These are phyloP conservation scores for Gastrolobium bilobum DNA, from an alignment of 306 rosid genomes.

Conservation along the genomic window DNA sequence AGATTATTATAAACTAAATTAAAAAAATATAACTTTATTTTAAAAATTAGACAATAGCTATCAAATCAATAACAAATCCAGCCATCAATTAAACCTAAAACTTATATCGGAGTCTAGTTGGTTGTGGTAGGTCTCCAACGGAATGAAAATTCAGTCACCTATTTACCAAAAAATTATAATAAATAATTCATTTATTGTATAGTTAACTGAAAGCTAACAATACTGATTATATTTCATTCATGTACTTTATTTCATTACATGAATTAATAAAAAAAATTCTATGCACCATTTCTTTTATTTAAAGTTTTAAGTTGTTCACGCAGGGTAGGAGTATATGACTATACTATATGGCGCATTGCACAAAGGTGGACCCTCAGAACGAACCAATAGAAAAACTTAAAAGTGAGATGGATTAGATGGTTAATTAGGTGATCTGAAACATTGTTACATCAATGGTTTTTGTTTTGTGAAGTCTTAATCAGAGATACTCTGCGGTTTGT, in stretches of 20 bases:
- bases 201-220: no score
- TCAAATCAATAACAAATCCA: slow-evolving; percentile 44
- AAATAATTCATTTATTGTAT: not conserved
- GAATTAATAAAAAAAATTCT: no score
- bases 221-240: no score
- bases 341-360: slow-evolving; percentile 21
- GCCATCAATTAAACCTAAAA: slow-evolving; percentile 30
- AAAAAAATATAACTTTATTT: not conserved
- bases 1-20: not conserved
- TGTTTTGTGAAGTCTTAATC: slow-evolving; percentile 58
- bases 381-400: slow-evolving; percentile 36
- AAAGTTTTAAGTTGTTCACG: no score
- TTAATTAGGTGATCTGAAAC: slow-evolving; percentile 51
- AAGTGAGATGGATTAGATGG: slow-evolving; percentile 38
- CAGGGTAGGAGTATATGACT: not conserved
- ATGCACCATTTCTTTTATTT: no score
- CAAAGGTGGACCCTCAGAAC: slow-evolving; percentile 40
- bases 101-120: slow-evolving; percentile 54
- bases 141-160: slow-evolving; percentile 20
- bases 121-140: slow-evolving; percentile 39
- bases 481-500: slow-evolving; percentile 31
- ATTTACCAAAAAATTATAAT: not conserved
- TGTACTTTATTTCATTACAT: no score
- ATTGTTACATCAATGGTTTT: slow-evolving; percentile 30
- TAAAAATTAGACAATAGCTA: not conserved